Base-by-base conservation (phyloP, 2,329 filamentous ascomycete species). In the Cladobotryum mycophilum region DNA sequence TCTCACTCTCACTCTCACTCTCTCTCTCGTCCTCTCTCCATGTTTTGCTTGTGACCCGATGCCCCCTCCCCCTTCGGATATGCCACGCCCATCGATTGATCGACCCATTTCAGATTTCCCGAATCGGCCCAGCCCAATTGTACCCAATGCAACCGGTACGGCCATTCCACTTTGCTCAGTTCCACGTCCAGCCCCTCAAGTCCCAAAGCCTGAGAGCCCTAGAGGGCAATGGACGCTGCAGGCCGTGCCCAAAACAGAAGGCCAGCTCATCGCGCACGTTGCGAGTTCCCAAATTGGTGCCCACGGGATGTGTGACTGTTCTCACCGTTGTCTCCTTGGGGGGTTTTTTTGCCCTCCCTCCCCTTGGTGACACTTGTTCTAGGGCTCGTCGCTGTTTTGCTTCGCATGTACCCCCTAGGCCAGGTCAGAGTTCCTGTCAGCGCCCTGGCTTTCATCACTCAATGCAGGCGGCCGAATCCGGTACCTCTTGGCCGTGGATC, bases 211-310 rank as follows among this genome's bases (percentile, higher is more conserved):
- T 30, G 25, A 30, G 48, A 36, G 13, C 41, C 37, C 25, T 20
- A 40, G 42, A 46, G 43, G 17, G 30, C 18, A n/a, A 45, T 48
- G 49, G 53, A 55, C 17, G 57, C 62, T 56, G 64, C 62, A 61
- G 51, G 56, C 58, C 55, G 59, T 62, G 62, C 64, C 64, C 53
- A 55, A 66, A 63, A 53, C 57, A 63, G 61, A 58, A 62, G 58
- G 64, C 58, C 62, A 66, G 48, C 62, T 65, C 63, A 66, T 53
- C 52, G 30, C 22, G 38, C 45, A 41, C 14, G 20, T 48, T 46
- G 48, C 43, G 43, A 49, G 30, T 47, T 53, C 51, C 49, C 47
- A 35, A 45, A 49, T 36, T 34, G 14, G 41, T 50, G 40, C 45
- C 47, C 38, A 46, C 51, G 38, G 17, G 35, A 38, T 53, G 38